These are phyloP conservation scores for Wilhelminamyces savonicus DNA, from an alignment of 805 yeast genomes.

Conservation along the genomic window DNA sequence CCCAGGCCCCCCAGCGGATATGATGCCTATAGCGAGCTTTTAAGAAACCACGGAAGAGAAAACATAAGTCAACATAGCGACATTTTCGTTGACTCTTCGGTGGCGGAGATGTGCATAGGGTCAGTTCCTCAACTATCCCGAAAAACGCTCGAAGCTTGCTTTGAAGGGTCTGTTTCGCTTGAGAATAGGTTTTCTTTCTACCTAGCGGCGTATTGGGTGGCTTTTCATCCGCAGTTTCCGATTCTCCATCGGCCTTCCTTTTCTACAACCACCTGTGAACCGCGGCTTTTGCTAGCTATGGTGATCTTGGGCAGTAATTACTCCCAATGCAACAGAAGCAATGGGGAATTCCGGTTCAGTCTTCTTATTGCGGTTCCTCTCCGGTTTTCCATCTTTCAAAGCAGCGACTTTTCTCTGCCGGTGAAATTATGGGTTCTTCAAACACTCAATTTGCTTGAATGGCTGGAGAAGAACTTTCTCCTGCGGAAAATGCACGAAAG, in stretches of 20 bases:
- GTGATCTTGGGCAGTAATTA: slow-evolving; percentile 50
- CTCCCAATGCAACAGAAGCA: slow-evolving; percentile 20
- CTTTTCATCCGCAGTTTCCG: slow-evolving; percentile 55
- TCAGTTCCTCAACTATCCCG: slow-evolving; percentile 22
- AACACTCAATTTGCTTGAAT: slow-evolving; percentile 65
- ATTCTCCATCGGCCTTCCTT: slow-evolving; percentile 57
- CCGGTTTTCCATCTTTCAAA: slow-evolving; percentile 64
- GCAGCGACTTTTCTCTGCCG: slow-evolving; percentile 71
- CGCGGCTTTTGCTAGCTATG: slow-evolving; percentile 49
- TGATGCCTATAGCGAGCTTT: too few relatives aligned
- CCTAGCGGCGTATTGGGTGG: slow-evolving; percentile 45
- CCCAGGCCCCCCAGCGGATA: too few relatives aligned
- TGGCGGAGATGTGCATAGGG: slow-evolving; percentile 28
- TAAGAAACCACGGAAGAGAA: slow-evolving; percentile 11
- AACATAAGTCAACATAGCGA: slow-evolving; percentile 27
- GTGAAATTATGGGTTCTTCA: slow-evolving; percentile 74
- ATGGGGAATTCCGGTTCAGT: slow-evolving; percentile 35
- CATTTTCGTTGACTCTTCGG: slow-evolving; percentile 28
- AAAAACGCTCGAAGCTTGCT: slow-evolving; percentile 19
- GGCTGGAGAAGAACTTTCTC: slow-evolving; percentile 70
- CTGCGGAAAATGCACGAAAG: slow-evolving; percentile 71
- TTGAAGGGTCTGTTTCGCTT: slow-evolving; percentile 14
- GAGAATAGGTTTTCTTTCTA: slow-evolving; percentile 32
- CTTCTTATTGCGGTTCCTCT: slow-evolving; percentile 49
- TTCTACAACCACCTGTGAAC: slow-evolving; percentile 39